Base-by-base conservation (phyloP, 805 yeast genomes). In the Nakazawaea siamensis region DNA sequence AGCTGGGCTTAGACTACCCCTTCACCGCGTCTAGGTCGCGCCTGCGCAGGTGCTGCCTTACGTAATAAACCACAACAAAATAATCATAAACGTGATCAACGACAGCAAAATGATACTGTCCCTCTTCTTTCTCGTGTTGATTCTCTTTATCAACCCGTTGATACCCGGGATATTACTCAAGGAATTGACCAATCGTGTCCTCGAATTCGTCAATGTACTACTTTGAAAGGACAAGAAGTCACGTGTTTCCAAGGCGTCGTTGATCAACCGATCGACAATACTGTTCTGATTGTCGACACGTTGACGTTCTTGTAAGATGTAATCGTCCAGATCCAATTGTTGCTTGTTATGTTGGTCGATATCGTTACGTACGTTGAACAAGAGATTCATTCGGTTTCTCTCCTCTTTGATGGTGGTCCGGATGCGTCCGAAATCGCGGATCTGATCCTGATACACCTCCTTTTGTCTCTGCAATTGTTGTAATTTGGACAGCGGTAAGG, bases 181-280 rank as follows among this genome's bases (percentile, higher is more conserved):
- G 1, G 83, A 65, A 27, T 68, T 68, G 40, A 76, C 64, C 37
- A 88, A 61, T 39, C 74, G 68, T 38, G 71, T 66, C 43, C 80
- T 83, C 4, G 92, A 82, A 40, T 64, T 72, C 38, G 66, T 64
- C 35, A 92, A 62, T 6, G 70, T 53, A 25, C 68, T 70, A 40
- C 90, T 67, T 59, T 92, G 98, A 31, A 78, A 66, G 30, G 70
- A 45, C 35, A 92, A 69, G 49, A 84, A 94, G 41, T 88, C 97
- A 39, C 97, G 66, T 0, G 97, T 87, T 45, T 82, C 84, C 59
- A 74, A 80, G 1, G 96, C 97, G 52, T 81, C 88, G n/a, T 71
- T 70, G 25, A 90, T 67, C 39, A 92, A 63, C 29, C 80, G 61
- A 52, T 92, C 97, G 12, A 94, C 84, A 34, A 87, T 62, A 28